Conservation (phyloP, 768 basidiomycete species). For the Panaeolus papilionaceus region DNA sequence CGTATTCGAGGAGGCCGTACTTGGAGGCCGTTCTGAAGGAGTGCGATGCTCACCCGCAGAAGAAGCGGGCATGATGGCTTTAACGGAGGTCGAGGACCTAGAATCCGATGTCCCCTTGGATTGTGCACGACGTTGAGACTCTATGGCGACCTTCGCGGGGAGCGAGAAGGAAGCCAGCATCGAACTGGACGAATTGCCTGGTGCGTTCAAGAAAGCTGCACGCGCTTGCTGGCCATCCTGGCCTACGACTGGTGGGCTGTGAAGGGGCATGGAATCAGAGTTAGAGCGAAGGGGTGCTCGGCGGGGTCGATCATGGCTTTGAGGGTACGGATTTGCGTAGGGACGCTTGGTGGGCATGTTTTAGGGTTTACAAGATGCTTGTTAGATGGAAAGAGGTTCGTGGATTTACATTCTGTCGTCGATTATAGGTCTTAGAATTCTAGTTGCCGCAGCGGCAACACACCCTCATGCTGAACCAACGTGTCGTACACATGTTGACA, state of each 20-base stretch:
- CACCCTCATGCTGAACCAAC: not conserved
- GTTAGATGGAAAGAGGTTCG: slow-evolving; percentile 2
- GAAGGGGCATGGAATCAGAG: not conserved
- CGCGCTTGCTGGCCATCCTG: not conserved
- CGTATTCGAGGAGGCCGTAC: not conserved
- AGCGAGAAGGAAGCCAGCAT: not conserved
- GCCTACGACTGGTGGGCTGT: not conserved
- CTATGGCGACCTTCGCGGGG: not conserved
- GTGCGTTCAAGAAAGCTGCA: not conserved
- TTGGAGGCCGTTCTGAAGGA: not conserved
- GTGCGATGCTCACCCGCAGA: not conserved
- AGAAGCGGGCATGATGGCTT: no score
- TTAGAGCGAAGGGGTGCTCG: not conserved
- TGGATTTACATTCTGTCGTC: not conserved
- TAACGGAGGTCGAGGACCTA: no score
- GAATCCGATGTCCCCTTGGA: not conserved
- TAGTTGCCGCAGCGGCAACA: slow-evolving; percentile 4
- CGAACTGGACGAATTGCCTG: not conserved
- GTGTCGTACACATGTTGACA: slow-evolving; percentile 7
- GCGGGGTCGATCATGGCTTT: not conserved
- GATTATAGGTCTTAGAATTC: not conserved
- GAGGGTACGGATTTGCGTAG: not conserved
- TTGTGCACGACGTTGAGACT: slow-evolving; percentile 1
- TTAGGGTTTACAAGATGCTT: not conserved
- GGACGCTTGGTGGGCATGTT: slow-evolving; percentile 3